Percentiles rank a stretch among this genome's conserved stretches.
Evolutionary conservation across 2,329 filamentous ascomycete species (phyloP).

Genomic region (Colletotrichum orchidophilum): DNA sequence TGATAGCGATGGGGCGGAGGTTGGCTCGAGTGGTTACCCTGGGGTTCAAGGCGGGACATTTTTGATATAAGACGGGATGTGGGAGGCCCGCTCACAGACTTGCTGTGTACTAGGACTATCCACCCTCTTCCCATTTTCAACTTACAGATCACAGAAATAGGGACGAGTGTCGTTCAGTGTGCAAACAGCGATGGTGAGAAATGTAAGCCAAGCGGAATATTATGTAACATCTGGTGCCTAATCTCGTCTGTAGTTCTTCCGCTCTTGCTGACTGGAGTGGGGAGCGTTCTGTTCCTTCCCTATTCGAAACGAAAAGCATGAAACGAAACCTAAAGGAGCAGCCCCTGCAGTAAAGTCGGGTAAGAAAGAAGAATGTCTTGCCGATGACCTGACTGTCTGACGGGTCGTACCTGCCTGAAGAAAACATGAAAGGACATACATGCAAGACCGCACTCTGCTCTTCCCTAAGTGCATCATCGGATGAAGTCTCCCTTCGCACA

Average conservation of each 20-base stretch:
- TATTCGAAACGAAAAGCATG: not conserved
- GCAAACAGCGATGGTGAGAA: not conserved
- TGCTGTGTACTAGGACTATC: not conserved
- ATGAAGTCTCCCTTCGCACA: not conserved
- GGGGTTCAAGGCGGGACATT: not conserved
- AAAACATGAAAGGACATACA: not conserved
- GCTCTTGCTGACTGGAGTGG: conserved; percentile 17
- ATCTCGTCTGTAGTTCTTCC: not conserved
- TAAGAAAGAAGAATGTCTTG: not conserved
- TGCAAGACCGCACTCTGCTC: too few species aligned
- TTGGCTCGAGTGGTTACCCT: not conserved
- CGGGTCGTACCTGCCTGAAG: not conserved
- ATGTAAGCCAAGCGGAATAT: not conserved
- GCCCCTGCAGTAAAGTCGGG: conserved; percentile 5
- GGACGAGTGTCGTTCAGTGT: too few species aligned
- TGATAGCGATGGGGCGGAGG: not conserved
- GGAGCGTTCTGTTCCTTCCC: not conserved
- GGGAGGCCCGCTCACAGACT: not conserved
- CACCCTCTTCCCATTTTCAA: not conserved
- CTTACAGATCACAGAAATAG: too few species aligned
- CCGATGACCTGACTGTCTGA: not conserved
- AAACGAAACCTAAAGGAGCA: conserved; percentile 12
- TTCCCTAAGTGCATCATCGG: not conserved
- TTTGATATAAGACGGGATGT: not conserved
- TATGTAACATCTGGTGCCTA: conserved; percentile 9